Evolutionary conservation across 73 alveolate genomes (phyloP).

Genomic region (Blepharisma stoltei): DNA sequence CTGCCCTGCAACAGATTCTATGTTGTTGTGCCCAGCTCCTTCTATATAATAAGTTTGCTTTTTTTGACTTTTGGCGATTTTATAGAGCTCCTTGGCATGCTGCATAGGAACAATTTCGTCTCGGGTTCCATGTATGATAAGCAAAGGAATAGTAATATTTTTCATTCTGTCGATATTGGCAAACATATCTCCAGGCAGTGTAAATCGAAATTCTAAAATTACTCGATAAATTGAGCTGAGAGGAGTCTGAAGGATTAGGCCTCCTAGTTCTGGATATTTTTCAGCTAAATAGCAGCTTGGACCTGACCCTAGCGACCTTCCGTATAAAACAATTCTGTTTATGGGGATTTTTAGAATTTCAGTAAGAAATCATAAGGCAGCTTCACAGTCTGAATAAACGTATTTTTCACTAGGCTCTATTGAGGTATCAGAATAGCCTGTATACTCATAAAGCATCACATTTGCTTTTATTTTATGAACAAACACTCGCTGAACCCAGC

Average conservation of each 20-base stretch:
- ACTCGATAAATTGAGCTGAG: constrained; percentile 63
- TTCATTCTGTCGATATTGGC: constrained; percentile 77
- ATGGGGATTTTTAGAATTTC: constrained; percentile 48
- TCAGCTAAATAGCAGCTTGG: constrained; percentile 78
- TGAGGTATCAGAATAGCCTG: constrained; percentile 38
- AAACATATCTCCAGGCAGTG: constrained; percentile 76
- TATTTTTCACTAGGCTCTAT: constrained; percentile 54
- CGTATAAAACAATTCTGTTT: constrained; percentile 56
- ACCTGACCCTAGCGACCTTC: constrained; percentile 82
- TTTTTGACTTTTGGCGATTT: constrained; percentile 46
- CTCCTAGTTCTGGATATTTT: constrained; percentile 62
- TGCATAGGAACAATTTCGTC: constrained; percentile 82
- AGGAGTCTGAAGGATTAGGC: constrained; percentile 65
- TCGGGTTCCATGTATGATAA: constrained; percentile 68
- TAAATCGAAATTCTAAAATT: constrained; percentile 68
- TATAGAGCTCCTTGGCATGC: constrained; percentile 68
- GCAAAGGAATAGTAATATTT: constrained; percentile 67
- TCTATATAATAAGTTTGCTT: constrained; percentile 51
- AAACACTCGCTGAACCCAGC: constrained; percentile 38
- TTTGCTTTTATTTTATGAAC: constrained; percentile 37
- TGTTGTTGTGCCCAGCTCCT: constrained; percentile 74
- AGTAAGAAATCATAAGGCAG: constrained; percentile 62
- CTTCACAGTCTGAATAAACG: constrained; percentile 68
- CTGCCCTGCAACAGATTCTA: constrained; percentile 52
- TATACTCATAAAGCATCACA: constrained; percentile 48